A percentile compares a stretch with the other conserved stretches of the same genome.
These are phyloP conservation scores for Bullera alba DNA, from an alignment of 768 basidiomycete genomes.

Conservation along the genomic window DNA sequence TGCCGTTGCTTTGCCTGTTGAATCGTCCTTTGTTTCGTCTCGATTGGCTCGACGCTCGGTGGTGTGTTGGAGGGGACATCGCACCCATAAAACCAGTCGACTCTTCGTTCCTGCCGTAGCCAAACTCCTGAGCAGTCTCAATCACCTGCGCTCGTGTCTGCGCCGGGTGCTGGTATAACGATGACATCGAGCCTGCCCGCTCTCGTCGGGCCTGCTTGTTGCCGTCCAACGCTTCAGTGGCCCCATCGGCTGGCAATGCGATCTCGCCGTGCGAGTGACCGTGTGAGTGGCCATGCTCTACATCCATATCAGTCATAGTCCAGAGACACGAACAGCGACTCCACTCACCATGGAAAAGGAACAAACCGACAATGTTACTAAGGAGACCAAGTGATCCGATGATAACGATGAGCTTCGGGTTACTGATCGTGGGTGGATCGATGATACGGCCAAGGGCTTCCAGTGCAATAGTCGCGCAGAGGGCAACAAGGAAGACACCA, in stretches of 20 bases:
- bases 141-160: constrained; percentile 49
- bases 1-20: constrained; percentile 1
- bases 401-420: constrained; percentile 76
- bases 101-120: constrained; percentile 34
- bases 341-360: constrained; percentile 82
- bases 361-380: constrained; percentile 86
- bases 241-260: constrained; percentile 13
- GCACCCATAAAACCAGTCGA: constrained; percentile 9
- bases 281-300: constrained; percentile 66
- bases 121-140: constrained; percentile 78
- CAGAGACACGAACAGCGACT: constrained; percentile 1
- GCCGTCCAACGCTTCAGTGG: constrained; percentile 7
- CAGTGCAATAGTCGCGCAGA: constrained; percentile 90
- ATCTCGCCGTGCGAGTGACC: constrained; percentile 38
- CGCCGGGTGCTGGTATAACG: constrained; percentile 60
- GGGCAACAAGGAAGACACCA: constrained; percentile 90
- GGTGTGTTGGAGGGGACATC: constrained; percentile 23
- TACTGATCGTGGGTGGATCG: constrained; percentile 74
- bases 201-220: constrained; percentile 11
- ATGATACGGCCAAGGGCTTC: constrained; percentile 91
- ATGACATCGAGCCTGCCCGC: constrained; percentile 47
- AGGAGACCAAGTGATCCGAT: constrained; percentile 83
- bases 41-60: constrained; percentile 5
- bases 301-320: neutral
- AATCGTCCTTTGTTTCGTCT: constrained; percentile 4